These are phyloP conservation scores for Pseudomonodictys pantanalensis DNA, from an alignment of 495 filamentous ascomycete genomes.

Conservation along the genomic window DNA sequence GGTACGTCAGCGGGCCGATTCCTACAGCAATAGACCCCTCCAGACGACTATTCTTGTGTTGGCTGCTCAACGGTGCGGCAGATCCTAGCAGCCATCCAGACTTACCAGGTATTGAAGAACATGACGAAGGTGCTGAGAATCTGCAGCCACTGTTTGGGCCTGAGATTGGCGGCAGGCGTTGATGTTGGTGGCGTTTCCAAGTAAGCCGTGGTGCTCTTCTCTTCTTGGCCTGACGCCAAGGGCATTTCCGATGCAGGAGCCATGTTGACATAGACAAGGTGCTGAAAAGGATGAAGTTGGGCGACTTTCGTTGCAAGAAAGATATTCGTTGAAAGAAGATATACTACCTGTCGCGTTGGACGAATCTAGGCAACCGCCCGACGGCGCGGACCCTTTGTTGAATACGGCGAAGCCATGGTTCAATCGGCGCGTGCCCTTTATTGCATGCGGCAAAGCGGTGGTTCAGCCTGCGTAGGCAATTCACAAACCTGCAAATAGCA, in stretches of 20 bases:
- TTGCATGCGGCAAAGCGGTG: neutral
- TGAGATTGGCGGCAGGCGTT: neutral
- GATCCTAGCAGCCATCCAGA: neutral
- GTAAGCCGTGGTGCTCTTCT: neutral
- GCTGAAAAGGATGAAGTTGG: neutral
- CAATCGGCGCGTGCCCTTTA: neutral
- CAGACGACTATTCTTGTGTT: neutral
- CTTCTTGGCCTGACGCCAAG: neutral
- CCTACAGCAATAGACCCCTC: neutral
- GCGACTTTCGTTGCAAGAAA: neutral
- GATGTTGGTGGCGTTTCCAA: neutral
- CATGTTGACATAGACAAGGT: neutral
- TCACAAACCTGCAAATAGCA: neutral
- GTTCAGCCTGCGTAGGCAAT: neutral
- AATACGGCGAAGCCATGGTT: neutral
- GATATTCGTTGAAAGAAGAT: too few species aligned
- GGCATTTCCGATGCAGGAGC: neutral
- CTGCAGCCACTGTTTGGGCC: constrained; percentile 2
- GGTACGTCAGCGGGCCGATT: neutral
- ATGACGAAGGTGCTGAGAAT: constrained; percentile 9
- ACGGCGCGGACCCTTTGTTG: neutral
- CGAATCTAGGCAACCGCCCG: too few species aligned
- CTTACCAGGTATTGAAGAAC: constrained; percentile 18
- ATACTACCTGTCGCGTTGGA: too few species aligned
- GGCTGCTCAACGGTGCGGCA: too few species aligned